Base-by-base conservation (phyloP, 768 basidiomycete species). In the Boletus edulis region DNA sequence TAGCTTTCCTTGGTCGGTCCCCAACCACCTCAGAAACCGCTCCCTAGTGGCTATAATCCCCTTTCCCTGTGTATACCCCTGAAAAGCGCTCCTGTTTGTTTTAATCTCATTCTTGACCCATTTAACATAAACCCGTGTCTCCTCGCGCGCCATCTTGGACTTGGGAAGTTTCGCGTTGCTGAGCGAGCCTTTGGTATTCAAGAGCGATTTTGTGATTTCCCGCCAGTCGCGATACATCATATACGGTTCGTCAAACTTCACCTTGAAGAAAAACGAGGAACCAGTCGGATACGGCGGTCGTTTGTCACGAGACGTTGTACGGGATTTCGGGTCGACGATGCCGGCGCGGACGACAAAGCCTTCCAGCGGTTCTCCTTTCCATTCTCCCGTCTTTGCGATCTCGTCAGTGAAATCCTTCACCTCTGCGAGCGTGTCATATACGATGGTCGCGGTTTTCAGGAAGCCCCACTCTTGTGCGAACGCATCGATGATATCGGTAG, bases 231-330 rank as follows among this genome's bases (percentile, higher is more conserved):
- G 87, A 73, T 97, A 98, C 85, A 96, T 95, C 81, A 98, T 86
- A 69, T 99, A 99, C 3, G 96, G 96, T 66, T 98, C 93, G 71
- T 98, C 94, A 71, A 98, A 98, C 69, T 99, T 99, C 75, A 98
- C 81, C 68, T 99, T 99, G 85, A 97, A 98, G 81, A 99, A 98
- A 78, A 98, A 96, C 0, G 92, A 87, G 2, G 89, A 84, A 31
- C 88, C 91, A 1, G 85, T 72, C 0, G 78, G 69, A 66, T 98
- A 97, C 1, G 94, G 94, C 1, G 82, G 79, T 20, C 68, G 62
- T 51, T 56, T 64, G 44, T 63, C 64, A 29, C 62, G 69, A 48
- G 68, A 71, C 0, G 66, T 55, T 11, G 60, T 59, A 8, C 57
- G 64, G 2, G 66, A 67, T 27, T 76, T 79, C 4, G 75, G 78